Conservation (phyloP, 139 green algal species). For the Chlorella sp. region DNA sequence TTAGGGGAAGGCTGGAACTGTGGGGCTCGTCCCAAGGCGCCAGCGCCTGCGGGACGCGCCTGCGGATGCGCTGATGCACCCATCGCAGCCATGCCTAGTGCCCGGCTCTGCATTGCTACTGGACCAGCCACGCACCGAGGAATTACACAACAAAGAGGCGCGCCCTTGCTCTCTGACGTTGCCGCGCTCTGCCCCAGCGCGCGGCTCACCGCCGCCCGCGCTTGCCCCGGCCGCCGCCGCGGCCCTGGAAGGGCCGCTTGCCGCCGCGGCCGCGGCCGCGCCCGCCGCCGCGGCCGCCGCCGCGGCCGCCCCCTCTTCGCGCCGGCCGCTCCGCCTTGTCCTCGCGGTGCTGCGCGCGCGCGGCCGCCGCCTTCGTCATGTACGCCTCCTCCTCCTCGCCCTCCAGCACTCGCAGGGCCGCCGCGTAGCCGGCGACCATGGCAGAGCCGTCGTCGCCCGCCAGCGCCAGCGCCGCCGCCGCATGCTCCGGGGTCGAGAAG, state of each 20-base stretch:
- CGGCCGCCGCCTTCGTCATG: constrained; percentile 47
- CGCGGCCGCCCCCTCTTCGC: constrained; percentile 9
- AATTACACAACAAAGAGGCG: too few species aligned
- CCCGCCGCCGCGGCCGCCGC: constrained; percentile 32
- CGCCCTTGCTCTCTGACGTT: too few species aligned
- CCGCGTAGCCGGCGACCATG: constrained; percentile 48
- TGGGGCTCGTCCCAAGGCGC: too few species aligned
- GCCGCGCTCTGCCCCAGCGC: too few species aligned
- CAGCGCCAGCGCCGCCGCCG: constrained; percentile 33
- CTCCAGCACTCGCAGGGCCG: constrained; percentile 49
- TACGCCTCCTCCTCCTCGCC: constrained; percentile 69
- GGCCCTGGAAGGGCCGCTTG: constrained; percentile 4
- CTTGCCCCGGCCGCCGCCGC: constrained; percentile 24
- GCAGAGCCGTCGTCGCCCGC: constrained; percentile 43
- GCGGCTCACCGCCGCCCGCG: constrained; percentile 8
- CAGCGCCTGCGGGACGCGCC: too few species aligned
- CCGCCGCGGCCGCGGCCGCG: constrained; percentile 27
- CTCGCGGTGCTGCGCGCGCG: not conserved
- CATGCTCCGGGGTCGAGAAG: constrained; percentile 44
- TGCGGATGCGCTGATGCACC: too few species aligned
- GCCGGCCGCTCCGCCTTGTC: not conserved
- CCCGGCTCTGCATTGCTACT: too few species aligned
- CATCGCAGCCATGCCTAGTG: too few species aligned
- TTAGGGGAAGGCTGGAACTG: too few species aligned
- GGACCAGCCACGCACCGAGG: too few species aligned